Evolutionary conservation across 352 stramenopile genomes (phyloP).

Genomic region (Phytopythium vexans): DNA sequence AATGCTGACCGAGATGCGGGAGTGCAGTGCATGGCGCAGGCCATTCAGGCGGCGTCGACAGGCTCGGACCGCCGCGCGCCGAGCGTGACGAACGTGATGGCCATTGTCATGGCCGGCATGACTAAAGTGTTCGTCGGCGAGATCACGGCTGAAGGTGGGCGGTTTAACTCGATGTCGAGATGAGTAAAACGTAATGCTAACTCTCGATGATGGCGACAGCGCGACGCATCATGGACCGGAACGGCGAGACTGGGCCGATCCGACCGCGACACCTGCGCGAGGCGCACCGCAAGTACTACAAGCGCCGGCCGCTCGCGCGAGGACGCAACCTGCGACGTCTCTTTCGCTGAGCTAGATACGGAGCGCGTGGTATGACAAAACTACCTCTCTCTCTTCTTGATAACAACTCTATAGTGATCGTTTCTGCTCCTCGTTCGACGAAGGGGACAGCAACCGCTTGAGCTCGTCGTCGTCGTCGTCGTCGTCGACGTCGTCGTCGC

Average conservation of each 20-base stretch:
- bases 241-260: slow-evolving; percentile 73
- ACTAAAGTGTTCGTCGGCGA: slow-evolving; percentile 82
- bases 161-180: background rate
- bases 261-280: slow-evolving; percentile 72
- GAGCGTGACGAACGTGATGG: slow-evolving; percentile 80
- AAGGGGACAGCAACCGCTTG: slow-evolving; percentile 23
- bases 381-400: background rate
- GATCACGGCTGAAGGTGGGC: slow-evolving; percentile 68
- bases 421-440: slow-evolving; percentile 25
- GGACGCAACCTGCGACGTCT: slow-evolving; percentile 58
- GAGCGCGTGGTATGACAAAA: background rate
- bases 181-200: background rate
- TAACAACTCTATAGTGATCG: slow-evolving; percentile 35
- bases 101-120: slow-evolving; percentile 87
- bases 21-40: slow-evolving; percentile 69
- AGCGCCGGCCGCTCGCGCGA: slow-evolving; percentile 56
- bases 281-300: slow-evolving; percentile 84
- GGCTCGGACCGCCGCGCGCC: slow-evolving; percentile 46
- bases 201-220: slow-evolving; percentile 26
- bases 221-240: slow-evolving; percentile 76
- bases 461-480: slow-evolving; percentile 7
- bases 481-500: slow-evolving; percentile 22
- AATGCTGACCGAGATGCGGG: background rate
- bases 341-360: slow-evolving; percentile 25
- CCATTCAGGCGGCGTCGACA: slow-evolving; percentile 61